phyloP scores from a whole-genome alignment of 441 rosid species.

The Isatis lusitanica region DNA sequence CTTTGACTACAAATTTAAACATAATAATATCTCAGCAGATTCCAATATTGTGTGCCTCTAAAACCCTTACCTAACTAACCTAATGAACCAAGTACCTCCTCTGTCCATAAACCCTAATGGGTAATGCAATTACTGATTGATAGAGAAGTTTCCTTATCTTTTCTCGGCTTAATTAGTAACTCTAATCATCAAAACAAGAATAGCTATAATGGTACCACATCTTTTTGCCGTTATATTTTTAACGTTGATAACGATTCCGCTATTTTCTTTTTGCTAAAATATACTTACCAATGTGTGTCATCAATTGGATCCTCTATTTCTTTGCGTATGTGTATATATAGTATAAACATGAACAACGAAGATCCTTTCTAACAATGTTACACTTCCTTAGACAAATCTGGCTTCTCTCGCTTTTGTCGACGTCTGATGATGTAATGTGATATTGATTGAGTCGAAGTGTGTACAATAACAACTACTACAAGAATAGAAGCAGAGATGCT shows the following conservation, averaged over 20 bases:
- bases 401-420: conserved; percentile 21
- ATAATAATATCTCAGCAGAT: neutral
- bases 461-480: conserved; percentile 36
- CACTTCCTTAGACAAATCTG: conserved; percentile 33
- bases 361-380: conserved; percentile 34
- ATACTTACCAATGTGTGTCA: neutral
- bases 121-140: neutral
- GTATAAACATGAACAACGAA: neutral
- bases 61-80: neutral
- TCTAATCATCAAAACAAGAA: neutral
- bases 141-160: neutral
- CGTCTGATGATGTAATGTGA: conserved; percentile 34
- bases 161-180: neutral
- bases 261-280: too few relatives aligned
- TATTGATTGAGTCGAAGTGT: conserved; percentile 27
- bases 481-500: conserved; percentile 33
- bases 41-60: neutral
- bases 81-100: neutral
- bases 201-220: neutral
- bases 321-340: neutral
- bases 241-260: neutral
- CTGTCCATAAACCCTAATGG: neutral
- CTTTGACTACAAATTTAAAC: conserved; percentile 15
- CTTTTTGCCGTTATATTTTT: neutral
- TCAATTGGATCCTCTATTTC: neutral